Base-by-base conservation (phyloP, 805 yeast species). In the Candida nemodendra region DNA sequence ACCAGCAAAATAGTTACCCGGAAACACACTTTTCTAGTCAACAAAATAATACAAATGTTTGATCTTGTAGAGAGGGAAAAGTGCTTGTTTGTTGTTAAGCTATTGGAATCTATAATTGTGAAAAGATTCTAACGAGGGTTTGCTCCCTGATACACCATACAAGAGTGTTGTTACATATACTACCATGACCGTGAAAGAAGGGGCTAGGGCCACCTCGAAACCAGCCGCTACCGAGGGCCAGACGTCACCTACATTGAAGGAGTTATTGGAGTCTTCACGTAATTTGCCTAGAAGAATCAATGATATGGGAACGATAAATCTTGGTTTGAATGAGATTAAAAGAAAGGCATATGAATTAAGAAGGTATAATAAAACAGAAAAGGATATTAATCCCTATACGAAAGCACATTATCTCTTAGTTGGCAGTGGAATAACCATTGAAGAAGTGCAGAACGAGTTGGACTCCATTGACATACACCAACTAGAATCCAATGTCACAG, bases 341-440 rank as follows among this genome's bases (percentile, higher is more conserved):
- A 75, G 79, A 50, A 76, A 82, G 44, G 81, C 91, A 0, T 69
- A 68, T 37, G 74, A 69, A 32, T 65, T 82, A 51, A 69, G 88
- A 38, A 72, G 69, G 39, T 53, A 47, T 42, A 59, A 59, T 32
- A 57, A 59, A 26, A 53, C 56, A 14, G 72, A 68, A 25, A 52
- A 57, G 11, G 66, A 66, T 30, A 49, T 53, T 8, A 60, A 65
- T 29, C 70, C 68, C 4, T 72, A 65, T 53, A 81, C 88, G 2
- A 81, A 79, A 52, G 93, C 86, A 2, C 98, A 93, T 56, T 93
- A 93, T 59, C 66, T 93, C 27, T 67, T 91, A 30, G 96, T 96
- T 5, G 85, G 90, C 1, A 83, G 91, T 54, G 97, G 97, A 1
- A 75, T 89, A 36, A 79, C 86, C 28, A 81, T 91, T 34, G 95